A percentile compares a stretch with the other conserved stretches of the same genome.
phyloP scores from a whole-genome alignment of 192 early-diverging fungal genomes.

The Gamsiella multidivaricata region DNA sequence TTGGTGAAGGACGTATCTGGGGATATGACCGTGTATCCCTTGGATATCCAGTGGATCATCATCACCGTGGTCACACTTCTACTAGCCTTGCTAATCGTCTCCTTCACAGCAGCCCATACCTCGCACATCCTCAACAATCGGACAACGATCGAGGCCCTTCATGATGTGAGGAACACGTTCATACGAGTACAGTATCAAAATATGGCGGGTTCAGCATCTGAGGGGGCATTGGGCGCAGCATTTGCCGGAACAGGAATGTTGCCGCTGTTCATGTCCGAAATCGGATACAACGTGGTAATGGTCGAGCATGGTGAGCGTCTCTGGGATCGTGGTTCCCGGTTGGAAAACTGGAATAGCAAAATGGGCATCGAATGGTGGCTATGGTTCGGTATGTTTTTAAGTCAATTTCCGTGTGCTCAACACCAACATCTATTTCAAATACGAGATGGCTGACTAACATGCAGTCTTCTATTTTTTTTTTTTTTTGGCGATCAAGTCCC shows the following conservation, averaged over 20 bases:
- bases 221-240: background rate
- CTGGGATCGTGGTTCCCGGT: slow-evolving; percentile 56
- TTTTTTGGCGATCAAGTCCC: slow-evolving; percentile 10
- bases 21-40: background rate
- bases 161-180: slow-evolving; percentile 26
- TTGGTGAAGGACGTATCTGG: background rate
- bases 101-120: slow-evolving; percentile 64
- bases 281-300: slow-evolving; percentile 48
- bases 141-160: slow-evolving; percentile 64
- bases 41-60: slow-evolving; percentile 58
- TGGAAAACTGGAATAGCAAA: slow-evolving; percentile 56
- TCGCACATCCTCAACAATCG: slow-evolving; percentile 59
- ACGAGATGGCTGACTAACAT: background rate
- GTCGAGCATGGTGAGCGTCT: slow-evolving; percentile 54
- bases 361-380: slow-evolving; percentile 61
- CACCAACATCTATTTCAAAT: background rate
- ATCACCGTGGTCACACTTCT: slow-evolving; percentile 55
- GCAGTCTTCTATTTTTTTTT: background rate
- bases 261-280: slow-evolving; percentile 29
- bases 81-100: slow-evolving; percentile 58
- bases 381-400: slow-evolving; percentile 60
- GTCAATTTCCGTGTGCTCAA: background rate
- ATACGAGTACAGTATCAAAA: slow-evolving; percentile 44
- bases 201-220: slow-evolving; percentile 9
- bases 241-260: background rate